Conservation (phyloP, 2,329 filamentous ascomycete species). For the Exophiala sp. region DNA sequence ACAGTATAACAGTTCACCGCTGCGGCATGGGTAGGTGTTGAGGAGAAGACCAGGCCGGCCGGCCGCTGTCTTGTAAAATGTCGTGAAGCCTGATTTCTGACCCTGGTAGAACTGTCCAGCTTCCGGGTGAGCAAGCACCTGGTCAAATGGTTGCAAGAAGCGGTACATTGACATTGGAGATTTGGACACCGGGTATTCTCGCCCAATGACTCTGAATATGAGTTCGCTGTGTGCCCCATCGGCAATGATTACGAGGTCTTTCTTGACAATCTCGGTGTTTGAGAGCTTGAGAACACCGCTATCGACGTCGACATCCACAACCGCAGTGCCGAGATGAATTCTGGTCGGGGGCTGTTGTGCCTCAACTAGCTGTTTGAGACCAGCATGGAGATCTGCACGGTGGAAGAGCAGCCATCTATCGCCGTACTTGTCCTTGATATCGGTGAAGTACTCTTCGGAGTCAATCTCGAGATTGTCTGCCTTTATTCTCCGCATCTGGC, state of each 20-base stretch:
- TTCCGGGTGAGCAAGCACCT: slow-evolving; percentile 12
- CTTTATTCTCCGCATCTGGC: slow-evolving; percentile 20
- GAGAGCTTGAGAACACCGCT: slow-evolving; percentile 24
- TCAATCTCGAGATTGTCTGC: slow-evolving; percentile 26
- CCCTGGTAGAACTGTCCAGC: slow-evolving; percentile 17
- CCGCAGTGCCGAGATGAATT: slow-evolving; percentile 26
- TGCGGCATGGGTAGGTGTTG: slow-evolving; percentile 21
- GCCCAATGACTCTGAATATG: slow-evolving; percentile 13
- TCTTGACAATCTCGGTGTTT: slow-evolving; percentile 25
- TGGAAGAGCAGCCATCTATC: slow-evolving; percentile 28
- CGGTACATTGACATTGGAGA: slow-evolving; percentile 20
- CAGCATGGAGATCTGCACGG: slow-evolving; percentile 31
- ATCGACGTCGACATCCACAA: slow-evolving; percentile 27
- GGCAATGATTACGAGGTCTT: slow-evolving; percentile 34
- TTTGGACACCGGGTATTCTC: slow-evolving; percentile 5
- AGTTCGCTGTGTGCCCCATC: slow-evolving; percentile 30
- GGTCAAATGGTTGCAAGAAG: slow-evolving; percentile 17
- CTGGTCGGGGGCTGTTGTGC: slow-evolving; percentile 13
- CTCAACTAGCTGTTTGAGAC: slow-evolving; percentile 27
- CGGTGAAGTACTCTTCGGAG: slow-evolving; percentile 21
- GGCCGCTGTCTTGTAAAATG: slow-evolving; percentile 18
- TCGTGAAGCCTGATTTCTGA: slow-evolving; percentile 11
- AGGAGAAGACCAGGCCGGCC: slow-evolving; percentile 15
- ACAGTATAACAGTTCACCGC: slow-evolving; percentile 12
- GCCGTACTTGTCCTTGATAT: slow-evolving; percentile 26